phyloP scores from a whole-genome alignment of 1,139 yeast species.

The Saccharomyces hybrid region DNA sequence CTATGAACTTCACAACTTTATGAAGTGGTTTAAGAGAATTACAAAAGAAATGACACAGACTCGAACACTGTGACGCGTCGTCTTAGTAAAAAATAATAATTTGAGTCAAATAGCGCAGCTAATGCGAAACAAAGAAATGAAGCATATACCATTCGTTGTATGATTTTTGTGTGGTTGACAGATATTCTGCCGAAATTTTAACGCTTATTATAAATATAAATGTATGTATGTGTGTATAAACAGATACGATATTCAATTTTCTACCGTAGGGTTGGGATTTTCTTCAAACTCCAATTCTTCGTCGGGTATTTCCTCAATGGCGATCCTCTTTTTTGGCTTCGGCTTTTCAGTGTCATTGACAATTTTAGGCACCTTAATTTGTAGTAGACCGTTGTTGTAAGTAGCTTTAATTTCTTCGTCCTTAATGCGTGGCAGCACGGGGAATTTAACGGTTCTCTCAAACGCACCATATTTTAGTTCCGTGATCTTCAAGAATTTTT shows the following conservation, averaged over 20 bases:
- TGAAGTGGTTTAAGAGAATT: neutral
- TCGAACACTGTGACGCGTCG: neutral
- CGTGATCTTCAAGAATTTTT: slow-evolving; percentile 35
- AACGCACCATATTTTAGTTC: slow-evolving; percentile 46
- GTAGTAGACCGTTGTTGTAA: slow-evolving; percentile 43
- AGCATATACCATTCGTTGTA: neutral
- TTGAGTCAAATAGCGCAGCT: neutral
- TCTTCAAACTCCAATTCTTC: slow-evolving; percentile 35
- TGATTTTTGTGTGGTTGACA: too few species aligned
- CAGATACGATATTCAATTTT: too few species aligned
- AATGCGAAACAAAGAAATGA: neutral
- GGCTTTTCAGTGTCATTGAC: slow-evolving; percentile 26
- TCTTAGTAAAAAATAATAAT: neutral
- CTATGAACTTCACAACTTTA: neutral
- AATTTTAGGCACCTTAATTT: slow-evolving; percentile 43
- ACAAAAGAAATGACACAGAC: neutral
- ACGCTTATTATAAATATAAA: neutral
- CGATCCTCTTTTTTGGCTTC: slow-evolving; percentile 37
- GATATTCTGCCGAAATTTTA: neutral
- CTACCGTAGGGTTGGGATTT: slow-evolving; percentile 22
- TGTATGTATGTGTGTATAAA: neutral
- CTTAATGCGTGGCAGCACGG: slow-evolving; percentile 42
- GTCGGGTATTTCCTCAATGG: slow-evolving; percentile 38
- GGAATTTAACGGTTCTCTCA: slow-evolving; percentile 48
- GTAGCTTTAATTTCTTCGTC: slow-evolving; percentile 49